phyloP scores from a whole-genome alignment of 2,329 filamentous ascomycete species.

The Pestalotiopsis fici region DNA sequence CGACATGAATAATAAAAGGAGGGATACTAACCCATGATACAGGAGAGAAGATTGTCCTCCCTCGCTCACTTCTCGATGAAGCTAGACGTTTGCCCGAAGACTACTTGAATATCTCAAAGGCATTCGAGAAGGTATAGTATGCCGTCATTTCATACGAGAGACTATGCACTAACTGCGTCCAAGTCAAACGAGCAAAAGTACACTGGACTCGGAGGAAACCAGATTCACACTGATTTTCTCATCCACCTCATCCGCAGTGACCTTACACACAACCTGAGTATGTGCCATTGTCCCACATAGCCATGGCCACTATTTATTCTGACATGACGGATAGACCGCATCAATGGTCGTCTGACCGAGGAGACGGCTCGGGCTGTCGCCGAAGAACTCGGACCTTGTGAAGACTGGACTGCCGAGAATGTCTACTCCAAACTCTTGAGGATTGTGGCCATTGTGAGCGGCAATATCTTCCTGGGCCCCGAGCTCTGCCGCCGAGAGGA shows the following conservation, averaged over 20 bases:
- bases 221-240: constrained; percentile 12
- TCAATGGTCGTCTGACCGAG: constrained; percentile 38
- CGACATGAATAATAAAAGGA: not conserved
- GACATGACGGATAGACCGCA: constrained; percentile 15
- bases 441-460: constrained; percentile 47
- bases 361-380: constrained; percentile 36
- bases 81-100: constrained; percentile 26
- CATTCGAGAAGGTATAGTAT: not conserved
- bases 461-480: constrained; percentile 47
- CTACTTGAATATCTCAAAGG: constrained; percentile 22
- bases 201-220: constrained; percentile 13
- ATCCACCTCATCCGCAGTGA: constrained; percentile 22
- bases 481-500: constrained; percentile 44
- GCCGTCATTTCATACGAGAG: too few species aligned
- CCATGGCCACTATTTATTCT: not conserved
- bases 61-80: constrained; percentile 27
- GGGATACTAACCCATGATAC: not conserved
- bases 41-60: constrained; percentile 29
- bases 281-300: constrained; percentile 5
- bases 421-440: constrained; percentile 42
- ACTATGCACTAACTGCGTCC: constrained; percentile 1
- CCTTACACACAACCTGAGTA: constrained; percentile 22
- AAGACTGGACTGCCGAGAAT: constrained; percentile 42
- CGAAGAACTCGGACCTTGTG: constrained; percentile 33
- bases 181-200: constrained; percentile 20